Evolutionary conservation across 148 eudicot genomes (phyloP).

Genomic region (Nepenthes gracilis): DNA sequence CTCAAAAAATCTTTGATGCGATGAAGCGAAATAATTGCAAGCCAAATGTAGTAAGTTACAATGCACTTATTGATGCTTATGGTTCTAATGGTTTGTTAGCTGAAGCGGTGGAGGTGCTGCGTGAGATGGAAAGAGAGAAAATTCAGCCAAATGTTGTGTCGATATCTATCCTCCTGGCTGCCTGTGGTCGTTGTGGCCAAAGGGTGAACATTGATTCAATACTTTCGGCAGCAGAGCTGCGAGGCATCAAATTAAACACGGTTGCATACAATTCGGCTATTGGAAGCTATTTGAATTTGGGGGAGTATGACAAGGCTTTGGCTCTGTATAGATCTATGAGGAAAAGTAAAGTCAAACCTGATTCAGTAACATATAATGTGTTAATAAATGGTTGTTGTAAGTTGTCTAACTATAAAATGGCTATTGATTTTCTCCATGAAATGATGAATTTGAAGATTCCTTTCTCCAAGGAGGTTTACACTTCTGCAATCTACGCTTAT

Average conservation of each 20-base stretch:
- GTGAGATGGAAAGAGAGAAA: constrained; percentile 74
- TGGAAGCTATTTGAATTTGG: constrained; percentile 83
- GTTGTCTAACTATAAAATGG: constrained; percentile 71
- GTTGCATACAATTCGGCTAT: constrained; percentile 84
- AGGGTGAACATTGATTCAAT: constrained; percentile 75
- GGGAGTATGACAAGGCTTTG: constrained; percentile 72
- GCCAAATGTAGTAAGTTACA: constrained; percentile 79
- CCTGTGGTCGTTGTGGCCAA: constrained; percentile 76
- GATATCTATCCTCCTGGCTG: constrained; percentile 74
- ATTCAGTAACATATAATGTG: constrained; percentile 71
- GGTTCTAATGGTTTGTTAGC: constrained; percentile 71
- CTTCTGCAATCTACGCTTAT: constrained; percentile 78
- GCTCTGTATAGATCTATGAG: constrained; percentile 52
- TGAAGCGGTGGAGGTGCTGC: constrained; percentile 72
- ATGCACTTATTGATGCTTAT: constrained; percentile 92
- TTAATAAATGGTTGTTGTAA: constrained; percentile 80
- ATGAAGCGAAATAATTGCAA: constrained; percentile 54
- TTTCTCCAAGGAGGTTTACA: constrained; percentile 74
- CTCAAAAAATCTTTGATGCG: constrained; percentile 53
- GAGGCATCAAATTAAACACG: constrained; percentile 59
- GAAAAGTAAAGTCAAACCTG: constrained; percentile 60
- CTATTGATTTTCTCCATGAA: constrained; percentile 58
- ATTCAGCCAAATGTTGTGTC: constrained; percentile 83
- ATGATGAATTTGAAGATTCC: constrained; percentile 52
- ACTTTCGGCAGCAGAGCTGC: constrained; percentile 67